These are phyloP conservation scores for Apiospora marii DNA, from an alignment of 2,329 filamentous ascomycete genomes.

Conservation along the genomic window DNA sequence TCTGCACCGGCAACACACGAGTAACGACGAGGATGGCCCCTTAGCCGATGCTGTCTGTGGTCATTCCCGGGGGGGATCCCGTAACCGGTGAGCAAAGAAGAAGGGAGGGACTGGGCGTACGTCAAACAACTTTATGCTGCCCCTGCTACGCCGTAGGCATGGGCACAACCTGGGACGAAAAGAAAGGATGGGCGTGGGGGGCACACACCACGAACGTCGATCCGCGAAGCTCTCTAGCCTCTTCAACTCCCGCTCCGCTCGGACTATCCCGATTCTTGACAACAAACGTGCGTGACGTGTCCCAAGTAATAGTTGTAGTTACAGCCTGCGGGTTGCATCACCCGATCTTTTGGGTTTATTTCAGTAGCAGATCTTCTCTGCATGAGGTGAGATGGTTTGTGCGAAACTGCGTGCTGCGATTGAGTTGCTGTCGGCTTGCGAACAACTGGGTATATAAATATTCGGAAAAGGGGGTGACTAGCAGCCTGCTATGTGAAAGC, in stretches of 20 bases:
- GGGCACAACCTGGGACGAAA: too few relatives aligned
- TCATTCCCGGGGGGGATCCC: too few relatives aligned
- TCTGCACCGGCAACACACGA: too few relatives aligned
- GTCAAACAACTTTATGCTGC: too few relatives aligned
- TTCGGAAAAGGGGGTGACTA: conserved; percentile 9
- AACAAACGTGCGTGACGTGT: background rate
- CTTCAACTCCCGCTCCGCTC: too few relatives aligned
- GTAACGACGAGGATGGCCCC: too few relatives aligned
- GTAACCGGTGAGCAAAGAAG: too few relatives aligned
- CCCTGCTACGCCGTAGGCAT: too few relatives aligned
- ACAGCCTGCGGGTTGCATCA: background rate
- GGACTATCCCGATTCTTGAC: background rate
- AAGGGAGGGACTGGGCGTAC: too few relatives aligned
- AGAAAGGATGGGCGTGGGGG: background rate
- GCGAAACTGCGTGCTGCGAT: background rate
- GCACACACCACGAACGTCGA: background rate
- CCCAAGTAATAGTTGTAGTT: background rate
- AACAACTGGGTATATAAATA: background rate
- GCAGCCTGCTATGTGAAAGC: background rate
- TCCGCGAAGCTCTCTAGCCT: background rate
- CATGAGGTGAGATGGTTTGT: background rate
- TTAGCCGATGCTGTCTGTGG: too few relatives aligned
- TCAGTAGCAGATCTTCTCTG: background rate
- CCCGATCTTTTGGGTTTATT: background rate
- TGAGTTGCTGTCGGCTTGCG: background rate